Percentiles rank a stretch among this genome's conserved stretches.
These are phyloP conservation scores for Aspergillus sp. DNA, from an alignment of 2,329 filamentous ascomycete genomes.

Conservation along the genomic window DNA sequence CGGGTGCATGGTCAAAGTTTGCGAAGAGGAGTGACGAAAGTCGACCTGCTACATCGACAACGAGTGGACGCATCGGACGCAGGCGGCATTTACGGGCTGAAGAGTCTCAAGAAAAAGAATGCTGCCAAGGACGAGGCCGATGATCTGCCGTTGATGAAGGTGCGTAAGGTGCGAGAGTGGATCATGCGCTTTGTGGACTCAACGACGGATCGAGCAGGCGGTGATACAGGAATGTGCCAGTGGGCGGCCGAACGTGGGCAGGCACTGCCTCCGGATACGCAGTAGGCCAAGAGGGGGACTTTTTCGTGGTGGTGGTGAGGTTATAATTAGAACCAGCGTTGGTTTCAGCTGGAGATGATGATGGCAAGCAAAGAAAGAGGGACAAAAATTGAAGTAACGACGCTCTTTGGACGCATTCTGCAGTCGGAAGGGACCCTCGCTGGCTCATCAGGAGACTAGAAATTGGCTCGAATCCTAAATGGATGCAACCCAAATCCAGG, in stretches of 20 bases:
- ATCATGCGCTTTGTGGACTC: constrained; percentile 62
- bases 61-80: constrained; percentile 48
- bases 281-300: constrained; percentile 2
- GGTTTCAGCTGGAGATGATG: no score
- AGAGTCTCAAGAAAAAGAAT: constrained; percentile 35
- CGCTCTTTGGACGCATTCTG: no score
- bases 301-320: no score
- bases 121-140: constrained; percentile 18
- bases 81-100: constrained; percentile 54
- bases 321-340: no score
- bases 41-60: constrained; percentile 61
- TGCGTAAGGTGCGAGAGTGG: constrained; percentile 69
- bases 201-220: constrained; percentile 25
- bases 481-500: no score
- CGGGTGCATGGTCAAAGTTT: constrained; percentile 83
- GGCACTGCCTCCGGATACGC: constrained; percentile 36
- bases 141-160: constrained; percentile 57
- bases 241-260: constrained; percentile 16
- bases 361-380: no score
- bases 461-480: no score
- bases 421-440: no score
- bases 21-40: constrained; percentile 62
- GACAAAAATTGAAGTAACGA: no score
- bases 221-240: constrained; percentile 19
- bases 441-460: no score